Evolutionary conservation across 345 rosid genomes (phyloP).

Genomic region (Salix udensis): DNA sequence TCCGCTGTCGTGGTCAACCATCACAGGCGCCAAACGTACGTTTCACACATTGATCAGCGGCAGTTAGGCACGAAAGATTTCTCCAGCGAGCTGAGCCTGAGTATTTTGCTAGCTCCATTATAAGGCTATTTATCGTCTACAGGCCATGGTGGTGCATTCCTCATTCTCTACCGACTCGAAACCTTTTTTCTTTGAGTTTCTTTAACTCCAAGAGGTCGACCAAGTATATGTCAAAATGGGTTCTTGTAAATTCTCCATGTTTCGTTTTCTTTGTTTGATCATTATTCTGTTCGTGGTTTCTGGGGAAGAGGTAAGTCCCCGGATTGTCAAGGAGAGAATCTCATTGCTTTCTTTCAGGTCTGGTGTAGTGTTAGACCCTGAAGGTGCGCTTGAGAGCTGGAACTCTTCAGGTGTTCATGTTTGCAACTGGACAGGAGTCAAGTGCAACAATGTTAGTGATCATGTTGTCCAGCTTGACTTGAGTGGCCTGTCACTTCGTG

Average conservation of each 20-base stretch:
- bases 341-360: constrained; percentile 61
- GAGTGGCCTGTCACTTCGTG: constrained; percentile 51
- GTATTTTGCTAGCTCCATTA: background rate
- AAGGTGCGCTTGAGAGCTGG: constrained; percentile 50
- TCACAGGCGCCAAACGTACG: constrained; percentile 46
- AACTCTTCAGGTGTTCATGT: constrained; percentile 38
- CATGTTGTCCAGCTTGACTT: constrained; percentile 51
- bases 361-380: constrained; percentile 49
- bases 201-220: background rate
- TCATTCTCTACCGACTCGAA: background rate
- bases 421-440: constrained; percentile 74
- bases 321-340: constrained; percentile 30
- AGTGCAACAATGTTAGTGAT: constrained; percentile 49
- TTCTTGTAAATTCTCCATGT: constrained; percentile 31
- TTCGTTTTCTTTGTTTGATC: constrained; percentile 28
- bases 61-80: constrained; percentile 47
- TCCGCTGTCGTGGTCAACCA: constrained; percentile 29
- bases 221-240: constrained; percentile 28
- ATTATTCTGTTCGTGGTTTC: constrained; percentile 24
- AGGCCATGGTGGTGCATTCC: background rate
- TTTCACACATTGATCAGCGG: constrained; percentile 37
- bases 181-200: background rate
- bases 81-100: background rate
- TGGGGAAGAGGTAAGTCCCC: constrained; percentile 18
- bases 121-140: background rate